These are phyloP conservation scores for Leishmania gerbilli DNA, from an alignment of 208 protist species.

Conservation along the genomic window DNA sequence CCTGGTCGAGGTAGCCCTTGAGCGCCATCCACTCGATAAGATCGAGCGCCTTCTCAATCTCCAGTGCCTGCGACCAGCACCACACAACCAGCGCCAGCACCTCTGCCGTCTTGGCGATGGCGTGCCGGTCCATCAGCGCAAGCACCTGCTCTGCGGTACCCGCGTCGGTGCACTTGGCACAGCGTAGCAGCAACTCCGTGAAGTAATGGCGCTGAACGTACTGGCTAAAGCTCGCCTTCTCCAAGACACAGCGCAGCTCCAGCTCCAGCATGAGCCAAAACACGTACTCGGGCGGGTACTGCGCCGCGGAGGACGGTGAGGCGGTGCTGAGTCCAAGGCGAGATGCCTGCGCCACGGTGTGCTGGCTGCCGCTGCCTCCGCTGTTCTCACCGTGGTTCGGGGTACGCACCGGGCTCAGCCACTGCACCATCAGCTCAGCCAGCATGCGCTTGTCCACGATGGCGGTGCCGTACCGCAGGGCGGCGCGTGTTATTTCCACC, in stretches of 20 bases:
- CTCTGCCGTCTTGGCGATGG: constrained; percentile 72
- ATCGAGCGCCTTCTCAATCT: constrained; percentile 80
- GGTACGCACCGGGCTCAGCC: constrained; percentile 27
- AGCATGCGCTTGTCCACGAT: constrained; percentile 76
- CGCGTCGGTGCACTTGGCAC: constrained; percentile 77
- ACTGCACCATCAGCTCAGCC: constrained; percentile 63
- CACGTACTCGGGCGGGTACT: constrained; percentile 77
- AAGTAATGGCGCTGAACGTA: constrained; percentile 79
- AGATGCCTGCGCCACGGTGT: constrained; percentile 6
- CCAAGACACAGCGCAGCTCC: constrained; percentile 79
- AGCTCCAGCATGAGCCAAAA: constrained; percentile 86
- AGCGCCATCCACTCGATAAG: constrained; percentile 77
- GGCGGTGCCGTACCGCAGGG: constrained; percentile 51
- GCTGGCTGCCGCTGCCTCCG: background rate
- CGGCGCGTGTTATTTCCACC: constrained; percentile 66
- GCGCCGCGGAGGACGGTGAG: background rate
- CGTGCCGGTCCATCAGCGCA: constrained; percentile 87
- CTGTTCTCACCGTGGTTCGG: background rate
- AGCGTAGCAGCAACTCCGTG: constrained; percentile 70
- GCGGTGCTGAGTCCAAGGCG: constrained; percentile 7
- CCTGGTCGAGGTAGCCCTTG: constrained; percentile 76
- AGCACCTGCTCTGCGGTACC: constrained; percentile 65
- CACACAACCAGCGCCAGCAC: constrained; percentile 77
- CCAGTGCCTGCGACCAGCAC: constrained; percentile 64
- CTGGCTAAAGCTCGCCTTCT: constrained; percentile 74